phyloP scores from a whole-genome alignment of 1,139 yeast genomes.

The Blastobotrys illinoisensis region DNA sequence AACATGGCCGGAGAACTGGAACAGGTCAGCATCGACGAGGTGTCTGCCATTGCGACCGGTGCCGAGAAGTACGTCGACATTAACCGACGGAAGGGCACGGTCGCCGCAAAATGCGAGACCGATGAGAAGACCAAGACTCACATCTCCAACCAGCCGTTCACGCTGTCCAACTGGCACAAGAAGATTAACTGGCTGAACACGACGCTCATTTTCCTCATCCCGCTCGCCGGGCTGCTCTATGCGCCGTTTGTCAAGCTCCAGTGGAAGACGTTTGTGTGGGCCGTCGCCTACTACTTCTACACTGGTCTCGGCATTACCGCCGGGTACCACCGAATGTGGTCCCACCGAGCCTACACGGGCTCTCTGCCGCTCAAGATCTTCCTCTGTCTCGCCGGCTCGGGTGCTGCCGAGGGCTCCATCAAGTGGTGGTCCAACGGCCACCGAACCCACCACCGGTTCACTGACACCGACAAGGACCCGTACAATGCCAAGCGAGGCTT shows the following conservation, averaged over 20 bases:
- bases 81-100: constrained; percentile 28
- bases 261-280: constrained; percentile 54
- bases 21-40: constrained; percentile 59
- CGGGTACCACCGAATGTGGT: constrained; percentile 84
- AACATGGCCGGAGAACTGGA: constrained; percentile 6
- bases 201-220: constrained; percentile 67
- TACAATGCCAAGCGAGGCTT: constrained; percentile 95
- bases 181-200: constrained; percentile 94
- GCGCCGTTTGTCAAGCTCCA: constrained; percentile 55
- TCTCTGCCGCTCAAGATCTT: constrained; percentile 62
- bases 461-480: constrained; percentile 95
- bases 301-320: constrained; percentile 93
- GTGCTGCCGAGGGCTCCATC: constrained; percentile 93
- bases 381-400: constrained; percentile 85
- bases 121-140: constrained; percentile 42
- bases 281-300: constrained; percentile 56
- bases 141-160: constrained; percentile 91
- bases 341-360: constrained; percentile 86
- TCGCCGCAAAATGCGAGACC: constrained; percentile 1
- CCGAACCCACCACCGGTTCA: constrained; percentile 95
- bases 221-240: constrained; percentile 53
- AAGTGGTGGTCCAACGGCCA: constrained; percentile 99
- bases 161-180: constrained; percentile 70
- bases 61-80: constrained; percentile 51
- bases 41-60: constrained; percentile 88